Conservation (phyloP, 2,329 filamentous ascomycete species). For the Stagonosporopsis cucurbitacearum region DNA sequence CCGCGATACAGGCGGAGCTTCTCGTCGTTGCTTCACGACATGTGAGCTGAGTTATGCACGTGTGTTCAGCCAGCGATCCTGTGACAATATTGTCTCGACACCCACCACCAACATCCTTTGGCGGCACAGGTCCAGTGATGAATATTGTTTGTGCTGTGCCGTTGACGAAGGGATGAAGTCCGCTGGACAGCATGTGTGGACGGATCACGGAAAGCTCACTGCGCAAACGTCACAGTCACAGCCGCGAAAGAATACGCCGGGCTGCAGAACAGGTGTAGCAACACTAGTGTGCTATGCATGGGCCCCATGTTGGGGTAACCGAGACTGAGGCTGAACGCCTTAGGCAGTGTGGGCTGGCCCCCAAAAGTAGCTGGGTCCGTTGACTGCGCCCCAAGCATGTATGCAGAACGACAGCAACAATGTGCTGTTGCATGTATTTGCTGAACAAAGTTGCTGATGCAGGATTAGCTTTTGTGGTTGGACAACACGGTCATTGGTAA, state of each 20-base stretch:
- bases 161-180: constrained; percentile 4
- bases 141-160: constrained; percentile 5
- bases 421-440: neutral
- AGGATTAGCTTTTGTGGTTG: neutral
- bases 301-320: neutral
- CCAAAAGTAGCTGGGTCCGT: constrained; percentile 2
- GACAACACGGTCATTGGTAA: neutral
- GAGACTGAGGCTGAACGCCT: constrained; percentile 15
- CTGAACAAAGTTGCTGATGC: neutral
- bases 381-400: constrained; percentile 6
- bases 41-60: neutral
- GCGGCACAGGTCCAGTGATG: neutral
- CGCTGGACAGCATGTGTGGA: neutral
- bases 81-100: neutral
- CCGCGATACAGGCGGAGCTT: neutral
- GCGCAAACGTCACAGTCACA: neutral
- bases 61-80: neutral
- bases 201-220: neutral
- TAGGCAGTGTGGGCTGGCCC: constrained; percentile 9
- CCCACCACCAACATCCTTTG: neutral
- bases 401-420: constrained; percentile 6
- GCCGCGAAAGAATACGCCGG: constrained; percentile 2
- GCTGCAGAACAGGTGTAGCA: constrained; percentile 12
- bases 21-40: neutral
- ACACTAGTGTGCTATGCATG: neutral